Base-by-base conservation (phyloP, 2,329 filamentous ascomycete species). In the Monilinia fructicola region DNA sequence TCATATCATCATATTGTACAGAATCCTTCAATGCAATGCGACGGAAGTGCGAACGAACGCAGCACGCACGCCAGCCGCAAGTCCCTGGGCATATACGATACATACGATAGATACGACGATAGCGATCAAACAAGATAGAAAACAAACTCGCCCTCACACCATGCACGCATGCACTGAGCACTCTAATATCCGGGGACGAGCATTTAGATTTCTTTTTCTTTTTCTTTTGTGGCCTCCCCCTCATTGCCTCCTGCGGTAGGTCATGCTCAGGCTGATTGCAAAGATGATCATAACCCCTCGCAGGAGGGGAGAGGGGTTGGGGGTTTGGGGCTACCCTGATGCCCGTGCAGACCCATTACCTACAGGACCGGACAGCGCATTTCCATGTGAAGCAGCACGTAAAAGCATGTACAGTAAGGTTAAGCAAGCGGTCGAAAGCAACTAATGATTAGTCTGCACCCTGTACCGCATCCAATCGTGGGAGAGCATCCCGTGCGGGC, bases 281-380 rank as follows among this genome's bases (percentile, higher is more conserved):
- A 31, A 35, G 42, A 59, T 48, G 18, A 46, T 60, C 26, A 48
- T 11, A 48, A 38, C 56, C 56, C 56, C 56, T 60, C 56, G 28
- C 21, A 31, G 16, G 31, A 60, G 48, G 56, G 31, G 31, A 7
- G 31, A 31, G 31, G 31, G 31, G 31, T n/a, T n/a, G 35, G 42
- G 56, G 56, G 56, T 48, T 59, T 40, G 55, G 40, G 40, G 31
- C 16, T 35, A 35, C 31, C 31, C 31, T 46, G 28, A 48, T 35
- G 42, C 42, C 56, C 42, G 56, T 48, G 56, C 56, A 21, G 23
- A 1, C 28, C 46, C 10, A n/a, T n/a, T n/a, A n/a, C n/a, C n/a
- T n/a, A n/a, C n/a, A n/a, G n/a, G n/a, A n/a, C n/a, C n/a, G n/a
- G n/a, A 35, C 21, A 18, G 9, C 12, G 10, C 18, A 21, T 35